Percentiles rank a stretch among this genome's conserved stretches.
Evolutionary conservation across 129 eudicot genomes (phyloP).

Genomic region (Flaveria linearis): DNA sequence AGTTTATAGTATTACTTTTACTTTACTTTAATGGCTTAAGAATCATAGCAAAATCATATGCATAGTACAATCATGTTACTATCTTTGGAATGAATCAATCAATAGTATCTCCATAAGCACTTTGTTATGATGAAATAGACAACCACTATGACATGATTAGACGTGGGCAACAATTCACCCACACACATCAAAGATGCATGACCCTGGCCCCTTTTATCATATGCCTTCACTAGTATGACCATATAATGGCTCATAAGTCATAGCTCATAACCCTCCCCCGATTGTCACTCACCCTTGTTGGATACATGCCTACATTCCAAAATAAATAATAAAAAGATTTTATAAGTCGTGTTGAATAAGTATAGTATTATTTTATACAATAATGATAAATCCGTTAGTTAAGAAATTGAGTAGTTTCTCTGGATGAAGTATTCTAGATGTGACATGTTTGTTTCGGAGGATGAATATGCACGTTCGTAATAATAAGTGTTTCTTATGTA

Average conservation of each 20-base stretch:
- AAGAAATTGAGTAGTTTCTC: too few relatives aligned
- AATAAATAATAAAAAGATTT: neutral
- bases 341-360: neutral
- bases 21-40: too few relatives aligned
- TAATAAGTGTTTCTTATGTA: too few relatives aligned
- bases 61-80: neutral
- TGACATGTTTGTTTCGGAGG: too few relatives aligned
- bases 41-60: too few relatives aligned
- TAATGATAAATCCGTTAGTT: neutral
- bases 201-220: neutral
- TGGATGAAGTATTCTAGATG: too few relatives aligned
- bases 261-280: slow-evolving; percentile 15
- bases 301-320: neutral
- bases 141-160: slow-evolving; percentile 5
- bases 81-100: neutral
- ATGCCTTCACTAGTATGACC: neutral
- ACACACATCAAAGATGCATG: neutral
- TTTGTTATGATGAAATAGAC: neutral
- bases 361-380: too few relatives aligned
- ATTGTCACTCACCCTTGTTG: slow-evolving; percentile 14
- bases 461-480: too few relatives aligned
- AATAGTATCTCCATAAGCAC: neutral
- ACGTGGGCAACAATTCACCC: slow-evolving; percentile 22
- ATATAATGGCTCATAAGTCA: neutral
- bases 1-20: neutral